Evolutionary conservation across 192 early-diverging fungal species (phyloP), one percentile per base, ranked within the genome.

Genomic region (Rhizoclosmatium globosum): DNA sequence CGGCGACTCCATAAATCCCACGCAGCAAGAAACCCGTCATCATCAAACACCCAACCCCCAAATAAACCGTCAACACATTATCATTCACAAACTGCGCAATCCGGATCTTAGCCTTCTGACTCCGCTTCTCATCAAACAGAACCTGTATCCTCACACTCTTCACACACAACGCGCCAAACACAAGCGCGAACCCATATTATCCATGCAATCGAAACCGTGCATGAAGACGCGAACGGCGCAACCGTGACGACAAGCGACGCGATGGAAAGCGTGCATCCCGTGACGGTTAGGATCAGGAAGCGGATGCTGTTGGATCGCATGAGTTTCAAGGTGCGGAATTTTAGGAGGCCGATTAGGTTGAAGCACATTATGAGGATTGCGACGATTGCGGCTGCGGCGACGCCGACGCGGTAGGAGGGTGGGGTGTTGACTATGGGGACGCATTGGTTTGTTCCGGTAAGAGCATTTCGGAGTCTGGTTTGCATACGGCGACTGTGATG

Each of bases 111-210:
- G 21, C 4, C 23, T 68, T 68, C 45, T 68, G 67, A 13, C 39
- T 44, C 19, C 67, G 67, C 23, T 68, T 68, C 15, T 68, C 42
- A 43, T 68, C 67, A 47, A 68, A 68, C 9, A 68, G 45, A 43
- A 68, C 44, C 45, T 68, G 67, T 4, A 68, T 68, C 2, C 67
- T 23, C 21, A 68, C 39, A 68, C 45, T 21, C 65, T 77, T 77
- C 9, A 77, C 75, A n/a, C 64, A 65, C 23, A 77, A 47, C 39
- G 75, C 44, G 15, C 75, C 75, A 47, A 77, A 77, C 41, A 77
- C 48, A 21, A 77, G 13, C 4, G 64, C 45, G 75, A 77, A 77
- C 2, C 75, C 75, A 77, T 66, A 62, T 77, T 68, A 23, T 68
- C 67, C 67, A 68, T 17, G 45, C 13, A 21, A 68, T 46, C 39